These are phyloP conservation scores for Angophora floribunda DNA, from an alignment of 345 rosid genomes.

Conservation along the genomic window DNA sequence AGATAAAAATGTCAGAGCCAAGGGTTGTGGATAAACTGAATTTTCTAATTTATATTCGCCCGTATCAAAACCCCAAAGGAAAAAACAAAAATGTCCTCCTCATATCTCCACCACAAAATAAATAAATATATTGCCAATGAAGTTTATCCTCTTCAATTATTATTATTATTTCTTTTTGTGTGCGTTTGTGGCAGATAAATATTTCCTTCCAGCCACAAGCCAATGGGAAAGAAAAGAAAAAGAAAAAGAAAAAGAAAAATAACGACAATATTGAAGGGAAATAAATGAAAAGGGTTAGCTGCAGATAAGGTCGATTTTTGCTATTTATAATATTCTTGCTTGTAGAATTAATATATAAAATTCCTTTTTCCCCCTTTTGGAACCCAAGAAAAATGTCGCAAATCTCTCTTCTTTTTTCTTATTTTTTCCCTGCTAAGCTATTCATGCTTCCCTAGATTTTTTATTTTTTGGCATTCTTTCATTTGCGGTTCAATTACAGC, in stretches of 20 bases:
- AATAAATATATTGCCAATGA: neutral
- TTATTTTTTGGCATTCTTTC: neutral
- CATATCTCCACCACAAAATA: neutral
- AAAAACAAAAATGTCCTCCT: neutral
- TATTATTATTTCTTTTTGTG: neutral
- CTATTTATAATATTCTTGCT: neutral
- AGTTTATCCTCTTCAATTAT: neutral
- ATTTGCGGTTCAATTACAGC: neutral
- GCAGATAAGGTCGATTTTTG: neutral
- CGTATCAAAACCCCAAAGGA: neutral
- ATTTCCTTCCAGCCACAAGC: neutral
- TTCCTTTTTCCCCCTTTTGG: too few species aligned
- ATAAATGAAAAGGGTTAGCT: neutral
- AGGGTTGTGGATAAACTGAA: neutral
- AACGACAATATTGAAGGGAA: neutral
- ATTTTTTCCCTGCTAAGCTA: neutral
- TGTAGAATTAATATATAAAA: neutral
- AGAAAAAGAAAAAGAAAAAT: neutral
- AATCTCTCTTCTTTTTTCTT: neutral
- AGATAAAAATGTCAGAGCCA: neutral
- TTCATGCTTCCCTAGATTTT: neutral
- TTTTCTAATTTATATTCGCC: neutral
- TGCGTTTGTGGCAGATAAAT: neutral
- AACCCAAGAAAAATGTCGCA: neutral
- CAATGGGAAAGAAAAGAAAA: neutral